Base-by-base conservation (phyloP, 306 rosid species). In the Trichosanthes cucumerina region DNA sequence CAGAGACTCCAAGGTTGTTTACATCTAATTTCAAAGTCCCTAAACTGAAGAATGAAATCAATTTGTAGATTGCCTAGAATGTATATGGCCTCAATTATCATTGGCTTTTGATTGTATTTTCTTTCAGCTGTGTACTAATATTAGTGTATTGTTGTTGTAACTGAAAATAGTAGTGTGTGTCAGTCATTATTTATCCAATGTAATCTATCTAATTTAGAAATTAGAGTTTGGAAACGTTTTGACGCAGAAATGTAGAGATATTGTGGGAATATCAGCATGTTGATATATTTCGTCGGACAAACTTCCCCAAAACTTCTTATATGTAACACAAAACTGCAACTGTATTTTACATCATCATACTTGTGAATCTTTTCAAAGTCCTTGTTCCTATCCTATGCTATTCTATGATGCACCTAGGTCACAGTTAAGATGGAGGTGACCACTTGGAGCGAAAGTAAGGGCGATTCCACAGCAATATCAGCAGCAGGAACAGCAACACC, bases 1-100 rank as follows among this genome's bases (percentile, higher is more conserved):
- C 47, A 31, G 49, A 62, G 18, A 75, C 63, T 54, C 78, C 78
- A 52, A 75, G 78, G 58, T 75, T 75, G 64, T 75, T 75, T 33
- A 50, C 78, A 10, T 75, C 64, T 52, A 75, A 34, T 75, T 75
- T 75, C 78, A 54, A 50, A 38, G 78, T 75, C 31, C 78, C 78
- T 10, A 75, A 75, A 75, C 64, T 75, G 78, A 75, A 75, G 64
- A 75, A 54, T n/a, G 63, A 28, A 69, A 46, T 24, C 77, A 71
- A 46, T 26, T 47, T 46, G 77, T 71, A 44, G 58, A 71, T 47
- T 44, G n/a, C 14, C 39, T 71, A 66, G 50, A 3, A 8, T 69
- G 54, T 68, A 21, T 68, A 21, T 39, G 16, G 24, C 43, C 33
- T 68, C 75, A 21, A 68, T 21, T 68, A 21, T 19, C 52, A n/a